phyloP scores from a whole-genome alignment of 2,329 filamentous ascomycete species.

The Acrodontium crateriforme region DNA sequence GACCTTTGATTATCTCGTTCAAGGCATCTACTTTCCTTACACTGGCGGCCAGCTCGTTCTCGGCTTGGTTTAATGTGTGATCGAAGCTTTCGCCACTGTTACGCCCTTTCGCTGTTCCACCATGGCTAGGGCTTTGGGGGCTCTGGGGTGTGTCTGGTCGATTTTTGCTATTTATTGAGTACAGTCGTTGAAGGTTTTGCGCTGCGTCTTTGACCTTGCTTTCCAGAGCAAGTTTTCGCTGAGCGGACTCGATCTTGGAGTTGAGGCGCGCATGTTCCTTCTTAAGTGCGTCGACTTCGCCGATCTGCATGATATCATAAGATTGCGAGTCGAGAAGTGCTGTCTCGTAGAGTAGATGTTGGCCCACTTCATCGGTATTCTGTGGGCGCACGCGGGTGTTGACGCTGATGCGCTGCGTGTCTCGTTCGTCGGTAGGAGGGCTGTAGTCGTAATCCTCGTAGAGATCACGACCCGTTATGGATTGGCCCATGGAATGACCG shows the following conservation, averaged over 20 bases:
- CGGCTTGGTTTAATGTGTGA: conserved; percentile 45
- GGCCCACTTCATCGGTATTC: conserved; percentile 48
- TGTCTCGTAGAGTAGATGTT: conserved; percentile 87
- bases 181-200: conserved; percentile 68
- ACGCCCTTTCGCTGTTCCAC: conserved; percentile 29
- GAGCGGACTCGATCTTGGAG: conserved; percentile 66
- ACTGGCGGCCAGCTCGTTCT: conserved; percentile 59
- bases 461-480: conserved; percentile 3
- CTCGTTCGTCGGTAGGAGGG: conserved; percentile 10
- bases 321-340: conserved; percentile 76
- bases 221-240: conserved; percentile 74
- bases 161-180: conserved; percentile 44
- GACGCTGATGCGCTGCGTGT: conserved; percentile 15
- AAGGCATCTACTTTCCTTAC: conserved; percentile 77
- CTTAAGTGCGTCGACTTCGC: conserved; percentile 84
- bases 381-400: conserved; percentile 17
- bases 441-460: conserved; percentile 15
- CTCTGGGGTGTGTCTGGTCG: conserved; percentile 29
- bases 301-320: conserved; percentile 75
- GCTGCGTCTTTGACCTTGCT: conserved; percentile 91
- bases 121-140: conserved; percentile 32
- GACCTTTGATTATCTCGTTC: conserved; percentile 60
- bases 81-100: conserved; percentile 23
- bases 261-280: conserved; percentile 63
- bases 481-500: not conserved